Evolutionary conservation across 1,284 basidiomycete species (phyloP), one percentile per base, ranked within the genome.

Genomic region (Megacollybia platyphylla): DNA sequence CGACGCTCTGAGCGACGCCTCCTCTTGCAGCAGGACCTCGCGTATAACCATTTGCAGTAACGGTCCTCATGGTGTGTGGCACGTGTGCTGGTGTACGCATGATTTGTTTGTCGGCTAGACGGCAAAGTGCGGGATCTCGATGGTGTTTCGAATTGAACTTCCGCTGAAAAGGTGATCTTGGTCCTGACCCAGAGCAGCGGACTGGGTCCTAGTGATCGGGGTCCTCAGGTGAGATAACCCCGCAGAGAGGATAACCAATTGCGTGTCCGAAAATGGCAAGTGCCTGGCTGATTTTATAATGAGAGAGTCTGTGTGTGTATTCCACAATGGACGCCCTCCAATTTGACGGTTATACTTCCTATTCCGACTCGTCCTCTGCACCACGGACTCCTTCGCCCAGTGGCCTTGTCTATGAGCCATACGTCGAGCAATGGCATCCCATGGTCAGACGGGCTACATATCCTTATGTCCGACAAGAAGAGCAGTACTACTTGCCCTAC

Each of bases 321-420:
- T 36, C 36, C 26, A 44, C 48, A 39, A 81, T 82, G 76, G 77
- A 80, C 58, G 56, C 68, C 49, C 62, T 71, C 51, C 20, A 15
- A 46, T 80, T 77, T 59, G 77, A 80, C 64, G 59, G 65, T 13
- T 80, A 78, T 61, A 63, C 71, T 48, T 68, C 75, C 51, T 76
- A 74, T 64, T 72, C 72, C 40, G 71, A 77, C 62, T 68, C 71
- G 36, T 70, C 79, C 46, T 11, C 31, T 11, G 71, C 79, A 2
- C 81, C 80, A 4, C 72, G 79, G 45, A 84, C 81, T 0, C 81
- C 81, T 2, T 81, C 79, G 1, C 80, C 81, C 4, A 65, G 61
- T 47, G 57, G 61, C 35, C 52, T 68, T 49, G 68, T 71, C 56
- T 54, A 70, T 57, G 54, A 53, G 46, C 49, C 56, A 44, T 36